Base-by-base conservation (phyloP, 495 filamentous ascomycete genomes). In the Penicillium argentinense region DNA sequence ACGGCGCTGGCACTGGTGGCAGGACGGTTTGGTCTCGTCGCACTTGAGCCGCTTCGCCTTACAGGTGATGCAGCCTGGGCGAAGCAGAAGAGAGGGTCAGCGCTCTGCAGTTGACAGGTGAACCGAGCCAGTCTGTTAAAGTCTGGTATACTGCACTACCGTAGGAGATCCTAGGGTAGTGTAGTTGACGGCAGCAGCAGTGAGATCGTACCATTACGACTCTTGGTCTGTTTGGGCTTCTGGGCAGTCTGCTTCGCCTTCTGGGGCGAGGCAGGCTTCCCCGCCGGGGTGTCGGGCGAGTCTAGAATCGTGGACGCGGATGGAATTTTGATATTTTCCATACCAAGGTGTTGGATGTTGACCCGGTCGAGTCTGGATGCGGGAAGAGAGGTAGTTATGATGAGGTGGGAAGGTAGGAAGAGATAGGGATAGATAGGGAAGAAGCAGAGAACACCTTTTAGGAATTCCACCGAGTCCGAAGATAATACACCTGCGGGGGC, bases 21-120 rank as follows among this genome's bases (percentile, higher is more conserved):
- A 91, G 25, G 73, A 76, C 5, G 87, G 87, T 51, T 91, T 88
- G 25, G 77, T 81, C 62, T 91, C 87, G 59, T 89, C 87, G 68
- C 87, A 91, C 63, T 91, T 91, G 42, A 91, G 68, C 47, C 87
- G 75, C 61, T 90, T 91, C 36, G 82, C 77, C 66, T 91, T 91
- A 72, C 87, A 91, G 37, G 87, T 90, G 45, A 84, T 75, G 68
- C 87, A 91, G 42, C 87, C 87, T 91, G 64, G 40, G 54, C 37
- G 34, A 46, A 42, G 53, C 37, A 54, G 57, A 50, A 29, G 60
- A 36, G 49, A 47, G 57, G 46, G 62, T 73, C 54, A 73, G 68
- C 62, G 47, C 62, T 54, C 56, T 66, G 53, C 38, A 34, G 45
- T 45, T 14, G 42, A 24, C 25, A 7, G 27, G n/a, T 17, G 11